Evolutionary conservation across 108 stramenopile species (phyloP), one percentile per base, ranked within the genome.

Genomic region (Skeletonema menzelii): DNA sequence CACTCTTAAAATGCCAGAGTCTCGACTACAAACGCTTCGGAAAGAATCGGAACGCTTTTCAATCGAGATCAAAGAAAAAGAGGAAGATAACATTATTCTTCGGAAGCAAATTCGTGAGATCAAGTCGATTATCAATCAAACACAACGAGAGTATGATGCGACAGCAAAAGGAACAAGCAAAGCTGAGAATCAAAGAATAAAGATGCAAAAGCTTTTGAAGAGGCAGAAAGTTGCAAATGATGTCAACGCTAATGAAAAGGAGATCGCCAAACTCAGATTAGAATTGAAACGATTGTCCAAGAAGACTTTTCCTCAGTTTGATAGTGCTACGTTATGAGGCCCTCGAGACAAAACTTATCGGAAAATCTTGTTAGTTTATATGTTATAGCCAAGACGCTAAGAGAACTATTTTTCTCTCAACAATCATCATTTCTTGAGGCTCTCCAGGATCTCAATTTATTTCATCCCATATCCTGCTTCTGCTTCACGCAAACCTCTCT

Each of bases 231-330:
- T 35, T 19, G 59, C 32, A 31, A 60, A 60, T 11, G 59, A 60
- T 8, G 30, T 35, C n/a, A 60, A 10, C 7, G 24, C 28, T 22
- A n/a, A 60, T 34, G 59, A 60, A 32, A 60, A 34, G 19, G 59
- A 60, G 59, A 60, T 60, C 35, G 24, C 31, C 31, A 19, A 35
- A 11, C 59, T 60, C 17, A 31, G 59, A 32, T 31, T 35, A 31
- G 37, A 34, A 12, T 20, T 60, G 30, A 60, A 60, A 35, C 26
- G 34, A 19, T 35, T 60, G n/a, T 19, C 32, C 17, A 60, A 19
- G 59, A 60, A 60, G 59, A 60, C 59, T 31, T 60, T 60, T 30
- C 59, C 59, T 19, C 59, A 35, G 17, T 60, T 60, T 35, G 30
- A 53, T 24, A n/a, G n/a, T n/a, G 17, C 17, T 46, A 17, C 44